Evolutionary conservation across 768 basidiomycete species (phyloP), one percentile per base, ranked within the genome.

Genomic region (Lentinula boryana): DNA sequence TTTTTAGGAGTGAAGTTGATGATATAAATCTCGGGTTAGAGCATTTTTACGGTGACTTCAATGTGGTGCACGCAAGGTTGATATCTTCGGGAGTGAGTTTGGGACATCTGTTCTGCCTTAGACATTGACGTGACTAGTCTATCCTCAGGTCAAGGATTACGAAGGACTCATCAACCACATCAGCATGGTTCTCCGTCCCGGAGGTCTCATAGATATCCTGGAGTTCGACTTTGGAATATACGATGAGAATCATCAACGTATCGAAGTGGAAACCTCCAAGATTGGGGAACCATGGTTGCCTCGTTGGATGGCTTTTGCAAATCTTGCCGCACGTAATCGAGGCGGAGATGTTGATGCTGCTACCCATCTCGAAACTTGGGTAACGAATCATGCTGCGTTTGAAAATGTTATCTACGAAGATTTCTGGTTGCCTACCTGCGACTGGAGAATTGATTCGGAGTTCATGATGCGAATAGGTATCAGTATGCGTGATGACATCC

Each of bases 21-120:
- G 91, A 93, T 69, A 85, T 92, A 69, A 93, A 93, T 72, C 82
- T 91, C 16, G 90, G 91, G 2, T 75, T 93, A 23, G 88, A 91
- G 65, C 91, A 93, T 72, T 91, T 85, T 69, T 89, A 87, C 67
- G 85, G 85, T 9, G 81, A 86, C 62, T 92, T 91, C 73, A 81
- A 92, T 66, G 86, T 87, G 15, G 87, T 88, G 0, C 89, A 91
- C 67, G 81, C 83, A 35, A 84, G 86, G 23, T 80, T 91, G 41
- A 80, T 92, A 60, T 80, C 85, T 3, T 84, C 88, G 23, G 91
- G 91, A 40, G 90, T 91, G 67, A 68, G 88, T 75, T 40, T 44
- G n/a, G 32, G 35, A 40, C 18, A 65, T 46, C 61, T 61, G 46
- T 40, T 52, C 43, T 56, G 60, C 56, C 60, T 41, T 62, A 58